A percentile compares a stretch with the other conserved stretches of the same genome.
Evolutionary conservation across 2,329 filamentous ascomycete species (phyloP).

Genomic region (Fusarium continuum): DNA sequence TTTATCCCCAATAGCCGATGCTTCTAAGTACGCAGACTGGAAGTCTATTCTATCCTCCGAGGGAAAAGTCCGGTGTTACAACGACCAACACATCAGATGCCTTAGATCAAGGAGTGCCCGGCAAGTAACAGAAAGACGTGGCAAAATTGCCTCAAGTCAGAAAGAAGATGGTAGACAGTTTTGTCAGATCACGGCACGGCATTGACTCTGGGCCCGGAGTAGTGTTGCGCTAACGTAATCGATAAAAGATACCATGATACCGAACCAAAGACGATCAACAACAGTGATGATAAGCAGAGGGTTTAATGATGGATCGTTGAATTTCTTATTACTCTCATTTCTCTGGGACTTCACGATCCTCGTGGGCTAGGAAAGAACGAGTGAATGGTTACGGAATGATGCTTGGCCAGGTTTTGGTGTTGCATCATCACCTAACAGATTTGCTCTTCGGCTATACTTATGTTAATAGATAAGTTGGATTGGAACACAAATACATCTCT

Average conservation of each 20-base stretch:
- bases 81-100: neutral
- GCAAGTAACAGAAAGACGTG: neutral
- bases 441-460: no score
- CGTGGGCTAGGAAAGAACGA: neutral
- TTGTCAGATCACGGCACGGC: neutral
- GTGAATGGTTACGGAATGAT: neutral
- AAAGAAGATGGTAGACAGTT: neutral
- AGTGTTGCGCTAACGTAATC: conserved; percentile 19
- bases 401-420: no score
- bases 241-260: conserved; percentile 19
- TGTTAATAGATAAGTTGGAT: neutral
- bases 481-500: no score
- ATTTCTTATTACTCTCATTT: neutral
- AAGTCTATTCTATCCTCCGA: neutral
- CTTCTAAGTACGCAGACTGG: neutral
- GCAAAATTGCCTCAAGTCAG: neutral
- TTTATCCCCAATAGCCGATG: neutral
- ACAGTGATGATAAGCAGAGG: neutral
- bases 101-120: neutral
- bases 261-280: conserved; percentile 23
- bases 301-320: neutral
- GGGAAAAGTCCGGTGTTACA: neutral
- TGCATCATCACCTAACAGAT: no score
- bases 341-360: neutral
- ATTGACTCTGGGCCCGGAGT: neutral